Base-by-base conservation (phyloP, 108 stramenopile genomes). In the Cyclotella sp. region DNA sequence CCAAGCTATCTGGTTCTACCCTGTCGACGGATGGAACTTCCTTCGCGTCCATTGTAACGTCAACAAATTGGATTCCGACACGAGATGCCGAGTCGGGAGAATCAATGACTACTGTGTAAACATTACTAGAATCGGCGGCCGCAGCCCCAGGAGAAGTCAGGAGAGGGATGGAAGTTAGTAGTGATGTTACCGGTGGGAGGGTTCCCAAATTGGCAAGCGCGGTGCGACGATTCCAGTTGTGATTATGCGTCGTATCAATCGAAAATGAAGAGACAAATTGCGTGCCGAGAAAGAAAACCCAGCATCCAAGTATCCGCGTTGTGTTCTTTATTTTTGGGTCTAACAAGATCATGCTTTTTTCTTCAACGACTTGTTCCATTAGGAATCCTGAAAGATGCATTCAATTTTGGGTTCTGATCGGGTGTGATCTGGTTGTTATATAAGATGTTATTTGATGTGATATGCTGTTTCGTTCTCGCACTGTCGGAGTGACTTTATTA, bases 81-180 rank as follows among this genome's bases (percentile, higher is more conserved):
- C 74, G 68, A 19, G 63, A 24, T 18, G 30, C 14, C 16, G 39
- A 18, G 0, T 76, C 58, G n/a, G 76, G 52, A 18, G 76, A 72
- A 64, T 76, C 74, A 41, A 82, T 45, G 5, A 82, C 55, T 22
- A 82, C 60, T 9, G 74, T 82, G 34, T 3, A 64, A 42, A 64
- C 30, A 24, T 64, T 24, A 24, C 39, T 60, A 2, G 30, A 34
- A 7, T 21, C 30, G 18, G 63, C 21, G 26, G 26, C 1, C 19
- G 63, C 19, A 12, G 30, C 30, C 19, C 1, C 30, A 42, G 63
- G 19, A 11, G 27, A 12, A 30, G 41, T 29, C 7, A 57, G 21
- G 8, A 57, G 22, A 57, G 55, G 55, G 24, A 22, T 21, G n/a
- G 22, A 57, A 24, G 55, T 24, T 22, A 57, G 55, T n/a, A 57